These are phyloP conservation scores for Phaeosphaeria sp. DNA, from an alignment of 2,329 filamentous ascomycete genomes.

Conservation along the genomic window DNA sequence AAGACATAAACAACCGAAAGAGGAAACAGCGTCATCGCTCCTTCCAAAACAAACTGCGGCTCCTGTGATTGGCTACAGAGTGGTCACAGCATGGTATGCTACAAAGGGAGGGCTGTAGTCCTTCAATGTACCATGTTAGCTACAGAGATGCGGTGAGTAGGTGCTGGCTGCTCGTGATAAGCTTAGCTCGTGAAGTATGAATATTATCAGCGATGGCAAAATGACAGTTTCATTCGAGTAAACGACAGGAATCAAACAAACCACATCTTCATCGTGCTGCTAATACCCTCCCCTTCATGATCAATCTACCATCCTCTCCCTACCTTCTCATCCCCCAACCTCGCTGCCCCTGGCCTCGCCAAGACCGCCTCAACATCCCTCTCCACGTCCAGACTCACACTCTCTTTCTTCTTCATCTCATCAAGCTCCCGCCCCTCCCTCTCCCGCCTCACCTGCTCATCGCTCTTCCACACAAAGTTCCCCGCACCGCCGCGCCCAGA, in stretches of 20 bases:
- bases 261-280: no score
- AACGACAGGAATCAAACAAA: no score
- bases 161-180: no score
- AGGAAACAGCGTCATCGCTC: background rate
- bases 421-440: conserved; percentile 31
- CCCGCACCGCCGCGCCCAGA: conserved; percentile 56
- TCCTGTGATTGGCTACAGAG: background rate
- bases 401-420: conserved; percentile 23
- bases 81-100: background rate
- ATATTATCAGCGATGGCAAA: no score
- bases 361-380: conserved; percentile 50
- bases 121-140: no score
- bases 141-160: no score
- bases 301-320: conserved; percentile 14
- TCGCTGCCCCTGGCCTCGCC: conserved; percentile 48
- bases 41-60: background rate
- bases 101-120: no score
- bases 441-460: conserved; percentile 37
- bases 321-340: conserved; percentile 44
- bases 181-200: no score
- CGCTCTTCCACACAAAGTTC: conserved; percentile 53
- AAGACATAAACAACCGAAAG: background rate
- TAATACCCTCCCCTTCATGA: background rate
- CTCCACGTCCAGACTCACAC: conserved; percentile 47
- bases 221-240: no score